Base-by-base conservation (phyloP, 1,284 basidiomycete species). In the Leccinum pachyderme region DNA sequence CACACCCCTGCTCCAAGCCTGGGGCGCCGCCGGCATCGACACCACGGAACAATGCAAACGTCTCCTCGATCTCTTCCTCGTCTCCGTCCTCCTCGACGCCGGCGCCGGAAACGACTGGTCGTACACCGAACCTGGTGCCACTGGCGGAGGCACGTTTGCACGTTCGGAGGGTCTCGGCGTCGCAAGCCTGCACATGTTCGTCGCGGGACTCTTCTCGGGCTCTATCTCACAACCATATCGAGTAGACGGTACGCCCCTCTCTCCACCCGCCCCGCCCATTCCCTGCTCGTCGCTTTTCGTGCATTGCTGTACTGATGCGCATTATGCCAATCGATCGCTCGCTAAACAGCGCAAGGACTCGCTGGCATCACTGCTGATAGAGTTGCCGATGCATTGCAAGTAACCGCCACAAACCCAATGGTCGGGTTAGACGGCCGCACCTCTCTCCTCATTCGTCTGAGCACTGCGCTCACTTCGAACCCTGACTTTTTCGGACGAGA, bases 161-260 rank as follows among this genome's bases (percentile, higher is more conserved):
- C 76, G 95, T 47, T 93, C 89, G 1, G 95, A 98, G 69, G 95
- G 95, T 0, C 76, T 98, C n/a, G 95, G 89, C 0, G 88, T 98
- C 5, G 95, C 94, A 0, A 93, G 90, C 63, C 75, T 93, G 48
- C 84, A 93, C 67, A 97, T 98, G 93, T 98, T 97, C 63, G 72
- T 81, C 49, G 71, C 77, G 5, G 95, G 95, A 1, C 73, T 93
- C 50, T 98, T 97, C 73, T 92, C 89, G 7, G 79, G 85, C n/a
- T 77, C 82, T 59, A 63, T 65, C 8, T 68, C 71, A 0, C 81
- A 91, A 60, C 88, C 87, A 12, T 80, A 82, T 67, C 81, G 80
- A 52, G 94, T 93, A 2, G 91, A 95, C 72, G 89, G 93, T 94
- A 47, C 24, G 65, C 22, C 37, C 18, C 9, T 22, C 18, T 45